Conservation (phyloP, 2,329 filamentous ascomycete genomes). For the Ophiostoma perfectum region DNA sequence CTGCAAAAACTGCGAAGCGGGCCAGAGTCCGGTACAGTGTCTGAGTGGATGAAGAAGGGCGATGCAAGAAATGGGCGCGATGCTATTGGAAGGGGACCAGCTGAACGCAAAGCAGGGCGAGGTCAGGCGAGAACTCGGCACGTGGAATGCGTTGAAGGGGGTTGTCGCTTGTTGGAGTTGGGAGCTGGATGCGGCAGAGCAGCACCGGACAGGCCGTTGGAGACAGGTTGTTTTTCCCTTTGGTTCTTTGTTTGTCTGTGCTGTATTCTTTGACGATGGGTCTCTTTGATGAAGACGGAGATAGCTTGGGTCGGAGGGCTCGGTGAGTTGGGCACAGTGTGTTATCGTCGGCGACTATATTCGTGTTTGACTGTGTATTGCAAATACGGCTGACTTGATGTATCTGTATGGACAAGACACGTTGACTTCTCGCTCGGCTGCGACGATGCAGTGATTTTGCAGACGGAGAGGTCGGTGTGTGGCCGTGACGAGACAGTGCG, state of each 20-base stretch:
- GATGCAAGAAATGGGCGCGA: not conserved
- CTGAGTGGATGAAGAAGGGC: not conserved
- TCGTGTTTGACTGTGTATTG: too few relatives aligned
- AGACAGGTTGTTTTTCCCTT: not conserved
- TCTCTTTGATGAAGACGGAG: not conserved
- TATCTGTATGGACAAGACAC: too few relatives aligned
- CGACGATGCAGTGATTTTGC: not conserved
- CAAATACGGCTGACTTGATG: too few relatives aligned
- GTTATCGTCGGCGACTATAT: not conserved
- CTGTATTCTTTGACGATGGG: slow-evolving; percentile 2
- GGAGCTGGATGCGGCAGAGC: not conserved
- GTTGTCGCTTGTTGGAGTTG: not conserved
- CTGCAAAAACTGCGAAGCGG: not conserved
- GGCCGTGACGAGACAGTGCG: not conserved
- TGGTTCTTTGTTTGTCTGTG: not conserved
- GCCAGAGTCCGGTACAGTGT: not conserved
- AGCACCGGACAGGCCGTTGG: not conserved
- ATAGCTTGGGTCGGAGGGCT: not conserved
- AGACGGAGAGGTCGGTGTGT: not conserved
- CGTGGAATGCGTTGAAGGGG: not conserved
- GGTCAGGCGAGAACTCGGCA: not conserved
- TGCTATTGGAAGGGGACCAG: not conserved
- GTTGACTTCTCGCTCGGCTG: too few relatives aligned
- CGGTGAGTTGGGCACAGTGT: not conserved
- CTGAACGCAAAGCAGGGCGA: not conserved